phyloP scores from a whole-genome alignment of 805 yeast species.

The Ogataea nakhonphanomensis region DNA sequence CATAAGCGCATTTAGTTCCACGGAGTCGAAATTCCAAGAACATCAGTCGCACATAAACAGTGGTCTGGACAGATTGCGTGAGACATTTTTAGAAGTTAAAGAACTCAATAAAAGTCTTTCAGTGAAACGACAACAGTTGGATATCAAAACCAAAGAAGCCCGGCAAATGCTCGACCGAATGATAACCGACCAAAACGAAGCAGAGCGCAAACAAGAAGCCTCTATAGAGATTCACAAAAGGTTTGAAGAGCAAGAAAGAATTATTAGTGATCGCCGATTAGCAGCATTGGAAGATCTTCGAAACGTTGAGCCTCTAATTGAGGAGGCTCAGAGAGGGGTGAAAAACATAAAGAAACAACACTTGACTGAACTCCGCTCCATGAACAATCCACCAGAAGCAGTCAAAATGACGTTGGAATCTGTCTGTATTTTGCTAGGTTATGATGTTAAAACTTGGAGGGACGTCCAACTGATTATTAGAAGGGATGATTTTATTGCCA shows the following conservation, averaged over 20 bases:
- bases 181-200: conserved; percentile 84
- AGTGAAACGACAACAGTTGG: conserved; percentile 47
- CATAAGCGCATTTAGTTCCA: conserved; percentile 37
- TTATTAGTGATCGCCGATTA: conserved; percentile 50
- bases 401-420: conserved; percentile 84
- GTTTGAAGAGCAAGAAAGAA: conserved; percentile 61
- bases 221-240: conserved; percentile 73
- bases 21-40: conserved; percentile 51
- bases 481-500: conserved; percentile 81
- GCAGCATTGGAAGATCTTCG: conserved; percentile 63
- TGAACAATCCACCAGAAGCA: conserved; percentile 87
- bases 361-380: conserved; percentile 80
- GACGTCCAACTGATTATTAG: conserved; percentile 80
- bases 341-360: conserved; percentile 90
- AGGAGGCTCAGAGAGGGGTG: conserved; percentile 86
- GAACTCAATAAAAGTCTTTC: conserved; percentile 53
- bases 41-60: conserved; percentile 66
- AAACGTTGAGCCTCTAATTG: conserved; percentile 77
- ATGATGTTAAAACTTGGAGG: conserved; percentile 65
- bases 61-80: conserved; percentile 74
- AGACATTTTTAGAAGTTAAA: conserved; percentile 71
- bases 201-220: conserved; percentile 86
- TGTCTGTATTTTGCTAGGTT: conserved; percentile 80
- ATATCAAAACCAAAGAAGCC: conserved; percentile 64
- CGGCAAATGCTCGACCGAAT: conserved; percentile 66